Percentiles rank a stretch among this genome's conserved stretches.
Conservation (phyloP, 2,329 filamentous ascomycete genomes). For the Paraphoma sp. region DNA sequence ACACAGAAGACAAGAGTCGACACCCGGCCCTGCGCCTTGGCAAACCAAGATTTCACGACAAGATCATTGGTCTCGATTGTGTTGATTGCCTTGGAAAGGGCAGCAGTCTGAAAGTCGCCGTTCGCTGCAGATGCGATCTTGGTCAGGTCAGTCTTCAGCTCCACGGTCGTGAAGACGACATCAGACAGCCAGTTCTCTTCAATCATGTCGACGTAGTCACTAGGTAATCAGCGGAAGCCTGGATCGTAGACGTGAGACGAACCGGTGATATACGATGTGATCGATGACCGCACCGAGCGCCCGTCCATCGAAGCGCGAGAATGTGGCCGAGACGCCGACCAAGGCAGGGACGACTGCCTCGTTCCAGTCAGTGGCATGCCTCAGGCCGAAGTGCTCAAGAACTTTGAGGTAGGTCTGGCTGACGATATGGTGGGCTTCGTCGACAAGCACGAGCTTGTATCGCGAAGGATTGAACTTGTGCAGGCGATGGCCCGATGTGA, state of each 20-base stretch:
- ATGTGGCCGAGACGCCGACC: constrained; percentile 87
- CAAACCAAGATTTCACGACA: constrained; percentile 84
- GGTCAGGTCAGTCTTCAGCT: constrained; percentile 80
- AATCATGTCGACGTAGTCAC: constrained; percentile 79
- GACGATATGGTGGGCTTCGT: constrained; percentile 97
- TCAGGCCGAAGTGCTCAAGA: constrained; percentile 79
- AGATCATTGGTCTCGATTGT: constrained; percentile 81
- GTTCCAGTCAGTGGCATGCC: constrained; percentile 52
- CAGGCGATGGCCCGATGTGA: constrained; percentile 78
- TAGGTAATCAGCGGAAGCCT: constrained; percentile 19
- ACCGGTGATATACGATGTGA: constrained; percentile 93
- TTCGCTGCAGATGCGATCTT: constrained; percentile 67
- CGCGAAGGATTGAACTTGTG: constrained; percentile 77
- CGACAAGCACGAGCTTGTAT: constrained; percentile 92
- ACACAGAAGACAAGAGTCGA: constrained; percentile 96
- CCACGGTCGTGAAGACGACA: constrained; percentile 92
- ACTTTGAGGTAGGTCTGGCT: constrained; percentile 78
- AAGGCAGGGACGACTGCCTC: constrained; percentile 57
- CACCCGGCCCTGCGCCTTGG: constrained; percentile 73
- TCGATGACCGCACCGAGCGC: constrained; percentile 85
- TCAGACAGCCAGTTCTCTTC: constrained; percentile 90
- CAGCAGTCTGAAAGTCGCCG: constrained; percentile 80
- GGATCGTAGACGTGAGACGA: constrained; percentile 5
- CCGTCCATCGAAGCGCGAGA: constrained; percentile 82
- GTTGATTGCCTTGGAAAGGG: constrained; percentile 85